Evolutionary conservation across 768 basidiomycete genomes (phyloP).

Genomic region (Brasilioporus rufonigricans): DNA sequence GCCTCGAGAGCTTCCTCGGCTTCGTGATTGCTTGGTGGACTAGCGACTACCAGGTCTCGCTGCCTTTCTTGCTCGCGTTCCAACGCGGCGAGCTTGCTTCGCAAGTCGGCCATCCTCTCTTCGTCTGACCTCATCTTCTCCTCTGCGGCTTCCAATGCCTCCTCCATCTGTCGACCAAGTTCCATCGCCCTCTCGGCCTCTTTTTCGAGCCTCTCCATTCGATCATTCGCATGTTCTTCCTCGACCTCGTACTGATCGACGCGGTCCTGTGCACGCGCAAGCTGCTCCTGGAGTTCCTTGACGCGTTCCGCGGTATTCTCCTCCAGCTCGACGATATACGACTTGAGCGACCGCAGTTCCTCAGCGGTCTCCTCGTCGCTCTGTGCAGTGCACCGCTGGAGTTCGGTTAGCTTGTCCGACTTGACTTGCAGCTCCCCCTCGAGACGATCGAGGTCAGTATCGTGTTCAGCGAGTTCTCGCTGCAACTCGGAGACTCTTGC

Average conservation of each 20-base stretch:
- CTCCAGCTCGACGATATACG: constrained; percentile 58
- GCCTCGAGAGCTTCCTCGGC: constrained; percentile 61
- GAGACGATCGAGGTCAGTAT: constrained; percentile 25
- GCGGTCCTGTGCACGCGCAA: constrained; percentile 45
- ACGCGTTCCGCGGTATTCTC: constrained; percentile 51
- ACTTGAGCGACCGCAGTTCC: constrained; percentile 42
- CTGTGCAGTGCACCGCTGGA: constrained; percentile 25
- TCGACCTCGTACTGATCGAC: constrained; percentile 42
- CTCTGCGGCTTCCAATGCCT: constrained; percentile 73
- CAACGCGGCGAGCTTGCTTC: constrained; percentile 47
- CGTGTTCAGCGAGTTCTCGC: constrained; percentile 43
- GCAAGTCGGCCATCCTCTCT: constrained; percentile 49
- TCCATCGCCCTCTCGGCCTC: constrained; percentile 53
- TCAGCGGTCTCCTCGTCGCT: constrained; percentile 25
- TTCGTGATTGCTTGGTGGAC: constrained; percentile 44
- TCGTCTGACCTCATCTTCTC: constrained; percentile 65
- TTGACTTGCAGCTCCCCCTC: constrained; percentile 46
- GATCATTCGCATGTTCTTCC: constrained; percentile 48
- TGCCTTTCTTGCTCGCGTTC: constrained; percentile 56
- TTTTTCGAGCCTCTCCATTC: constrained; percentile 49
- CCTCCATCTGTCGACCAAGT: constrained; percentile 66
- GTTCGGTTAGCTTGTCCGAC: constrained; percentile 22
- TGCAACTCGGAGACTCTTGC: constrained; percentile 43
- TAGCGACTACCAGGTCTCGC: constrained; percentile 22
- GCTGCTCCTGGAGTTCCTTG: constrained; percentile 55